Conservation (phyloP, 352 stramenopile species). For the Globisporangium paddicum region DNA sequence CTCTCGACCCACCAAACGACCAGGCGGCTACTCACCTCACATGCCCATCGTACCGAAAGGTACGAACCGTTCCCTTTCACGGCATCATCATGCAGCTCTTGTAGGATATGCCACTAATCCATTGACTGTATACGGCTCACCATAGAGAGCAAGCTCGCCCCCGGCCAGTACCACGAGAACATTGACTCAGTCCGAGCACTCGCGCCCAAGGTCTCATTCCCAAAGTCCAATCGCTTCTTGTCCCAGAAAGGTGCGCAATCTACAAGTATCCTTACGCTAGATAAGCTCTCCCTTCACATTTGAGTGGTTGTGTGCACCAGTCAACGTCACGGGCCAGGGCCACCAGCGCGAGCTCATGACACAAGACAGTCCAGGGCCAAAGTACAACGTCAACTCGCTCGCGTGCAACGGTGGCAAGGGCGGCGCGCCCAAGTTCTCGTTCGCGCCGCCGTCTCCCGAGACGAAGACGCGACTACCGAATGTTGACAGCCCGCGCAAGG, state of each 20-base stretch:
- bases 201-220: constrained; percentile 69
- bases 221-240: constrained; percentile 74
- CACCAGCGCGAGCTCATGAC: constrained; percentile 78
- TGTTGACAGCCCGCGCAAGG: constrained; percentile 44
- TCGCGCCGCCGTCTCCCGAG: constrained; percentile 47
- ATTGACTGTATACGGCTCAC: background rate
- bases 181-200: constrained; percentile 54
- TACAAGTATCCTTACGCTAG: background rate
- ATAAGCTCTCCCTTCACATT: background rate
- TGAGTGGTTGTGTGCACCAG: constrained; percentile 14
- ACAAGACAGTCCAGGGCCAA: constrained; percentile 70
- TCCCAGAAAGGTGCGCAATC: constrained; percentile 63
- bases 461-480: constrained; percentile 49
- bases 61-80: constrained; percentile 3
- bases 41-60: constrained; percentile 62
- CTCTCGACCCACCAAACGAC: background rate
- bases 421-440: constrained; percentile 54
- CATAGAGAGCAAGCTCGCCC: constrained; percentile 49
- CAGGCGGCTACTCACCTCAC: constrained; percentile 36
- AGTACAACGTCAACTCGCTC: constrained; percentile 73
- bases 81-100: background rate
- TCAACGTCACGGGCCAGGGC: constrained; percentile 53
- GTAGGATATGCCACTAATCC: background rate
- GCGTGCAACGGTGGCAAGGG: constrained; percentile 48
- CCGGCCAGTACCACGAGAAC: constrained; percentile 67